These are phyloP conservation scores for Nyctanthes arbortristis DNA, from an alignment of 257 asterid genomes.

Conservation along the genomic window DNA sequence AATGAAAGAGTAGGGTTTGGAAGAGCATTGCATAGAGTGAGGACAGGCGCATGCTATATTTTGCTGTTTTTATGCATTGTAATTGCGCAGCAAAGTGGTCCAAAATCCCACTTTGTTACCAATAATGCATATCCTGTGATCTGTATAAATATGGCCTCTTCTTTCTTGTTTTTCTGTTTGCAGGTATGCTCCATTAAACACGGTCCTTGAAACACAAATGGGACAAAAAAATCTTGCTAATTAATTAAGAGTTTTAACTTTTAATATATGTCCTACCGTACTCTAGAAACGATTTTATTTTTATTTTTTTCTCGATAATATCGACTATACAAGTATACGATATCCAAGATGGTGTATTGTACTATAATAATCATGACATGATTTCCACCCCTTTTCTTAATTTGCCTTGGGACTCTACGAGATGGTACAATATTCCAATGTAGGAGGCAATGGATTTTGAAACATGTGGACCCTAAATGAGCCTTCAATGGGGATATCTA, in stretches of 20 bases:
- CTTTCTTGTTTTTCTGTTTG: neutral
- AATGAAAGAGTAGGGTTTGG: constrained; percentile 32
- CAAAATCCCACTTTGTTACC: constrained; percentile 4
- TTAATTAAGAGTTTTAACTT: too few species aligned
- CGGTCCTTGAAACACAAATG: too few species aligned
- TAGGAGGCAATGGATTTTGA: neutral
- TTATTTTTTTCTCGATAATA: too few species aligned
- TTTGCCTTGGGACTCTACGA: too few species aligned
- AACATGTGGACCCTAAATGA: constrained; percentile 1
- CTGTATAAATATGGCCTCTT: neutral
- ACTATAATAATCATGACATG: neutral
- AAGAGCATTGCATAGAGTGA: constrained; percentile 36
- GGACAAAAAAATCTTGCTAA: neutral
- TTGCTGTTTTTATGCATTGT: constrained; percentile 22
- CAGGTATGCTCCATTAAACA: neutral
- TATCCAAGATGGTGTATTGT: too few species aligned
- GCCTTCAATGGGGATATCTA: constrained; percentile 1
- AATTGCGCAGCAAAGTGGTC: constrained; percentile 22
- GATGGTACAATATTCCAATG: neutral
- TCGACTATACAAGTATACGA: too few species aligned
- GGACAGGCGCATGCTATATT: constrained; percentile 39
- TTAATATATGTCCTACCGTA: too few species aligned
- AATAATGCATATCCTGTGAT: neutral
- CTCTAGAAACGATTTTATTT: too few species aligned
- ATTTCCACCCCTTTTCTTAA: neutral